Base-by-base conservation (phyloP, 371 early-diverging fungal species). In the Mortierella sp. region DNA sequence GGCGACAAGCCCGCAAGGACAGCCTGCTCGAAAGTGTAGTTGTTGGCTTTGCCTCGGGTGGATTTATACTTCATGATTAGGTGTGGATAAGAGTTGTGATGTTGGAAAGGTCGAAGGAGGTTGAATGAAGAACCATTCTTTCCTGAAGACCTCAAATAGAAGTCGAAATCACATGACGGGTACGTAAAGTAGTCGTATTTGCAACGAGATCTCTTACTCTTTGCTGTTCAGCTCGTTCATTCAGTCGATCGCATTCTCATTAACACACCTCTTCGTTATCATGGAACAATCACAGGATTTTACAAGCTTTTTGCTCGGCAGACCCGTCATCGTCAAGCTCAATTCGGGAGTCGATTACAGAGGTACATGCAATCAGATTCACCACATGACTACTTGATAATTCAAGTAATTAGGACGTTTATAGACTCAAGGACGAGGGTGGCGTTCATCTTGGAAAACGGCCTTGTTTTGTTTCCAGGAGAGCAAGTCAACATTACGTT, bases 291-390 rank as follows among this genome's bases (percentile, higher is more conserved):
- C 83, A 43, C 77, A 73, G 61, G 83, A 83, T 66, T 83, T 77
- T 55, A 83, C 83, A 26, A 77, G 83, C 47, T 83, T 83, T 47
- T 62, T 96, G 49, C 87, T 97, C 45, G 95, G 96, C 12, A 87
- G 90, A 73, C 92, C 92, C 12, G 98, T 98, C 30, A 88, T 93
- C 72, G 97, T 98, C 22, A 94, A 94, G 75, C 92, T 98, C 28
- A 97, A 97, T 85, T 96, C 97, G 20, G 98, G 98, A 39, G 92
- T 97, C 66, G 97, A 98, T 66, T 98, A 98, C 85, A 89, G 91
- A 88, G 98, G 97, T 92, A 77, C 60, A 62, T 30, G 8, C 26
- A 28, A 2, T 12, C 10, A 12, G 32, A 61, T 20, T 58, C 18
- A 43, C 14, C 62, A 64, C 45, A 20, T 32, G 32, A 54, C 39